These are phyloP conservation scores for Fusarium aywerte DNA, from an alignment of 2,329 filamentous ascomycete species.

Conservation along the genomic window DNA sequence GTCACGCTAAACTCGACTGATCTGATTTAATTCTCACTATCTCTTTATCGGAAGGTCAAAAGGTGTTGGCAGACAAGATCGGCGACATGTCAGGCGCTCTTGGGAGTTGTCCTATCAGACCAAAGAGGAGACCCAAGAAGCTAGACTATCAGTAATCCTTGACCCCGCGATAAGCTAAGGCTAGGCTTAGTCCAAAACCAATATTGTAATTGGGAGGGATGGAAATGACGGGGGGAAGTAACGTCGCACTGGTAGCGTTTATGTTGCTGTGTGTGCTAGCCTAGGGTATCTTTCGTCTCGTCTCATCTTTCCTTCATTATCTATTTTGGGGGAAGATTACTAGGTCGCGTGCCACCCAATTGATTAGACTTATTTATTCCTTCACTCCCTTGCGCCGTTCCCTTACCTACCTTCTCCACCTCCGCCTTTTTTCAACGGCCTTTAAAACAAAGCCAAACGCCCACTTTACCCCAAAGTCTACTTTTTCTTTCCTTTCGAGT, in stretches of 20 bases:
- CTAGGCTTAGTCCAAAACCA: not conserved
- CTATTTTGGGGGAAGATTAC: constrained; percentile 27
- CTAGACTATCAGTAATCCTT: constrained; percentile 5
- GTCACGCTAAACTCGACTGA: not conserved
- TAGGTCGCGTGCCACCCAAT: constrained; percentile 16
- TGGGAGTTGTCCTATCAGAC: constrained; percentile 7
- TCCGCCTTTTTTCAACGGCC: constrained; percentile 17
- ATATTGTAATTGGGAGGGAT: not conserved
- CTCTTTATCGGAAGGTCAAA: constrained; percentile 23
- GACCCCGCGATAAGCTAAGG: constrained; percentile 26
- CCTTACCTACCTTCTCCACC: constrained; percentile 4
- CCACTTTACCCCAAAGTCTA: constrained; percentile 9
- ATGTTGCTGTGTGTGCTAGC: not conserved
- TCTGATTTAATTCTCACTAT: constrained; percentile 4
- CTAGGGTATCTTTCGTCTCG: not conserved
- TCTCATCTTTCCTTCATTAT: constrained; percentile 4
- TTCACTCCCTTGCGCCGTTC: not conserved
- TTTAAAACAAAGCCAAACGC: constrained; percentile 16
- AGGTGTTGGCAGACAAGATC: not conserved
- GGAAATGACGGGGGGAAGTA: not conserved
- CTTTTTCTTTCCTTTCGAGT: not conserved
- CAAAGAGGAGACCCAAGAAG: no score
- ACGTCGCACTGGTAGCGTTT: constrained; percentile 26
- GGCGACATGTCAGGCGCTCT: constrained; percentile 9
- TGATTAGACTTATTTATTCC: not conserved